phyloP scores from a whole-genome alignment of 176 grass and related monocot genomes.

The Phragmites australis region DNA sequence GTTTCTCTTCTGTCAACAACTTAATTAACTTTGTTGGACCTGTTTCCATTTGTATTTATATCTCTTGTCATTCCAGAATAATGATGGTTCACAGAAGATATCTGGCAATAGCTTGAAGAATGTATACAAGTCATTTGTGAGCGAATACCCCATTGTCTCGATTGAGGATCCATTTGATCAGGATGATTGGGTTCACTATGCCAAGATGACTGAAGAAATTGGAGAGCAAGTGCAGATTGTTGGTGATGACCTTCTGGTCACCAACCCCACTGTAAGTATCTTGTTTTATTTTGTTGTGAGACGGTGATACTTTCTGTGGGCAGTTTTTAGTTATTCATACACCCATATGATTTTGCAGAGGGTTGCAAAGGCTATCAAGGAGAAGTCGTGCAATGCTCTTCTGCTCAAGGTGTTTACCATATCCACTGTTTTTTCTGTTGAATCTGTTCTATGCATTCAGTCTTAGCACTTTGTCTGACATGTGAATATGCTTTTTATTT shows the following conservation, averaged over 20 bases:
- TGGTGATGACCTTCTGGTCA: slow-evolving; percentile 94
- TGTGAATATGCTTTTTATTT: neutral
- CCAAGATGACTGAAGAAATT: slow-evolving; percentile 88
- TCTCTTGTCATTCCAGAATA: slow-evolving; percentile 57
- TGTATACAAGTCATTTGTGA: slow-evolving; percentile 92
- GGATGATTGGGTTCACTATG: slow-evolving; percentile 90
- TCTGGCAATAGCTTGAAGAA: slow-evolving; percentile 95
- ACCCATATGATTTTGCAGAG: slow-evolving; percentile 48
- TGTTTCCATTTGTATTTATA: neutral
- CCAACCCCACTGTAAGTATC: slow-evolving; percentile 76
- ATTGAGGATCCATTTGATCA: slow-evolving; percentile 99
- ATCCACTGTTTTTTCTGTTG: neutral
- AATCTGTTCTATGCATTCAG: neutral
- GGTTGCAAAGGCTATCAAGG: slow-evolving; percentile 85
- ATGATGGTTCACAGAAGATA: slow-evolving; percentile 96
- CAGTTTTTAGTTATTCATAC: neutral
- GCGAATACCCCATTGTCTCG: slow-evolving; percentile 85
- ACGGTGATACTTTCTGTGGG: neutral
- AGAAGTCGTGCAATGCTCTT: slow-evolving; percentile 96
- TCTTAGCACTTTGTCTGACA: neutral
- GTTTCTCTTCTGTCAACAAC: neutral
- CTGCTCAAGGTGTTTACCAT: slow-evolving; percentile 37
- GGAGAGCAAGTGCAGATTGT: slow-evolving; percentile 89
- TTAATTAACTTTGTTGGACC: neutral
- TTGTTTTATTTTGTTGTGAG: neutral